Evolutionary conservation across 1,284 basidiomycete species (phyloP).

Genomic region (Cryptococcus sp.): DNA sequence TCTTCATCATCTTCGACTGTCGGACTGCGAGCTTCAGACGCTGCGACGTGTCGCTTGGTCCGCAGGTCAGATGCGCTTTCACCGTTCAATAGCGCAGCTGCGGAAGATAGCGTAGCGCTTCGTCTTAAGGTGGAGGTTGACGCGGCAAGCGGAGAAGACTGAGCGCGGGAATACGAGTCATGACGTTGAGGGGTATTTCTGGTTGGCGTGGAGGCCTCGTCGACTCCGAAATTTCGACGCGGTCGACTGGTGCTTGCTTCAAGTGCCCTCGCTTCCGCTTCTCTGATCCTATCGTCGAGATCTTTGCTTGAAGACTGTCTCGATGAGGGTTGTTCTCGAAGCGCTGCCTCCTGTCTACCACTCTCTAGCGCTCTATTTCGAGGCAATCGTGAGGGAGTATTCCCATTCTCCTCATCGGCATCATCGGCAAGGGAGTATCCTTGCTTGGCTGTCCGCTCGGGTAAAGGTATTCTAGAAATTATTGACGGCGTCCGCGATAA

Average conservation of each 20-base stretch:
- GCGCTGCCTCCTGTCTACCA: no score
- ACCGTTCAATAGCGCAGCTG: background rate
- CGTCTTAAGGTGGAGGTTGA: conserved; percentile 10
- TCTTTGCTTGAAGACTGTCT: conserved; percentile 12
- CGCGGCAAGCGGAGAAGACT: conserved; percentile 1
- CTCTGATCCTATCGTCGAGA: conserved; percentile 40
- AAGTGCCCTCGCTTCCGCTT: conserved; percentile 38
- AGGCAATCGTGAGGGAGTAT: no score
- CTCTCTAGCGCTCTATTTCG: no score
- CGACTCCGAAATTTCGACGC: conserved; percentile 10
- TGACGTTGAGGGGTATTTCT: conserved; percentile 5
- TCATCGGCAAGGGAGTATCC: no score
- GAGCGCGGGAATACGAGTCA: conserved; percentile 10
- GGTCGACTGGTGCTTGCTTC: conserved; percentile 3
- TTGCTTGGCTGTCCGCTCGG: conserved; percentile 11
- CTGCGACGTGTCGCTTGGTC: background rate
- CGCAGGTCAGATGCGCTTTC: background rate
- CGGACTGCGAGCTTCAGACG: background rate
- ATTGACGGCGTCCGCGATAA: no score
- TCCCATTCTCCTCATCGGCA: no score
- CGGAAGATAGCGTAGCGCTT: conserved; percentile 19
- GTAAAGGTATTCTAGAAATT: conserved; percentile 3
- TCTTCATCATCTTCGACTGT: conserved; percentile 13
- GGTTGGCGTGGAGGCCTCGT: conserved; percentile 3
- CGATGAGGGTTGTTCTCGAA: background rate